Evolutionary conservation across 306 rosid species (phyloP).

Genomic region (Comarum palustre): DNA sequence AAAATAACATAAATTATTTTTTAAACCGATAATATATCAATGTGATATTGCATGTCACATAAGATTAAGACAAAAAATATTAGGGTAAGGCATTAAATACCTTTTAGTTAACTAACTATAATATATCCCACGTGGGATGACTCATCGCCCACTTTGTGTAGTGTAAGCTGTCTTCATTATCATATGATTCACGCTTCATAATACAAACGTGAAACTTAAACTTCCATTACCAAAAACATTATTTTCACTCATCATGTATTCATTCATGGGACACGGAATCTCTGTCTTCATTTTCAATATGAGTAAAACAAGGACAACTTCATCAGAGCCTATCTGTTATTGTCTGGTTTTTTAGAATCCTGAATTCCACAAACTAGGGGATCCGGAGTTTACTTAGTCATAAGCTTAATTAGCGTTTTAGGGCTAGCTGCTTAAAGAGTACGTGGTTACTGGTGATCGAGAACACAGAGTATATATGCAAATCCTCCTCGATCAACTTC

Average conservation of each 20-base stretch:
- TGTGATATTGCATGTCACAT: too few species aligned
- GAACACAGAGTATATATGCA: neutral
- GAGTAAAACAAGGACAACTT: neutral
- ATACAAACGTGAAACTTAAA: neutral
- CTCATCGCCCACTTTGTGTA: neutral
- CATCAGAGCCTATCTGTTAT: constrained; percentile 18
- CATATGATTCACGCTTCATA: neutral
- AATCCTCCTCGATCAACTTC: neutral
- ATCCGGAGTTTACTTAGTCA: neutral
- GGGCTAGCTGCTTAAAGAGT: too few species aligned
- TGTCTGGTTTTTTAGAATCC: constrained; percentile 1
- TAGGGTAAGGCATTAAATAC: too few species aligned
- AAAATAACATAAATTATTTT: too few species aligned
- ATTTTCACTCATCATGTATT: neutral
- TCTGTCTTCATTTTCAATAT: constrained; percentile 14
- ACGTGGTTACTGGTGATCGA: neutral
- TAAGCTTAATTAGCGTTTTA: neutral
- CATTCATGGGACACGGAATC: constrained; percentile 9
- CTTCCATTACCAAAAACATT: neutral
- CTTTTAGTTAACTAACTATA: neutral
- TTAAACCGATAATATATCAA: too few species aligned
- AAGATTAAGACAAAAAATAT: too few species aligned
- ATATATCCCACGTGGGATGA: constrained; percentile 23
- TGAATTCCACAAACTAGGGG: neutral
- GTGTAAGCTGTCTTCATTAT: neutral